A percentile compares a stretch with the other conserved stretches of the same genome.
phyloP scores from a whole-genome alignment of 768 basidiomycete species.

The Auricularia cornea region DNA sequence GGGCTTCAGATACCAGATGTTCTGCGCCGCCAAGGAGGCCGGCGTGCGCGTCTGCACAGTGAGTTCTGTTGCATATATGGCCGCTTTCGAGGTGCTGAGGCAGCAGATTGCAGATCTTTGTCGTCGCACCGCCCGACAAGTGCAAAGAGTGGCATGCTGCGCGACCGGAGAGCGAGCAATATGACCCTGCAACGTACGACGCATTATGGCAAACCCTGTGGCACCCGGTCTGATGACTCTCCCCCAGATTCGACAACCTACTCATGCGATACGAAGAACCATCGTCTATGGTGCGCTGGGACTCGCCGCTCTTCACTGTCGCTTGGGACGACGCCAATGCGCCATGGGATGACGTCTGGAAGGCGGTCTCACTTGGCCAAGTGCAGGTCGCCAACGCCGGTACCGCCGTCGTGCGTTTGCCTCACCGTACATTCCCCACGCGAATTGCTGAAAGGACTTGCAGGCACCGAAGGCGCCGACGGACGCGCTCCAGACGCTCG shows the following conservation, averaged over 20 bases:
- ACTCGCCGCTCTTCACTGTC: constrained; percentile 87
- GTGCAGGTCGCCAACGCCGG: constrained; percentile 87
- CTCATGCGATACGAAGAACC: constrained; percentile 90
- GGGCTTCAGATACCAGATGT: constrained; percentile 96
- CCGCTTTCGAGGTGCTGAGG: not conserved
- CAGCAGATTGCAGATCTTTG: constrained; percentile 48
- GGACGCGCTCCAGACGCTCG: constrained; percentile 81
- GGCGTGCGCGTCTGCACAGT: constrained; percentile 85
- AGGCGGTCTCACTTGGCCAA: constrained; percentile 65
- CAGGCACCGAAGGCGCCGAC: constrained; percentile 78
- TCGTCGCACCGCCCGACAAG: constrained; percentile 63
- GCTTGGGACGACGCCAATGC: constrained; percentile 62
- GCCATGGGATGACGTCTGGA: constrained; percentile 68
- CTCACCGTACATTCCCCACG: not conserved
- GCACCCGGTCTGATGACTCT: too few species aligned
- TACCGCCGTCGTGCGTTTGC: constrained; percentile 54
- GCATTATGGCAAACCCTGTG: too few species aligned
- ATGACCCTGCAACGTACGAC: constrained; percentile 67
- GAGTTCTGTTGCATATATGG: constrained; percentile 21
- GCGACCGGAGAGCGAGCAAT: constrained; percentile 41
- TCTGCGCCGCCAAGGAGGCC: constrained; percentile 87
- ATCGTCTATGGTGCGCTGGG: constrained; percentile 98
- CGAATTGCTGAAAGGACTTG: not conserved
- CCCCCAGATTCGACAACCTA: constrained; percentile 85
- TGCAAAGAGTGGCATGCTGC: constrained; percentile 69